Percentiles rank a stretch among this genome's conserved stretches.
Evolutionary conservation across 176 grass and related monocot species (phyloP).

Genomic region (Areca catechu): DNA sequence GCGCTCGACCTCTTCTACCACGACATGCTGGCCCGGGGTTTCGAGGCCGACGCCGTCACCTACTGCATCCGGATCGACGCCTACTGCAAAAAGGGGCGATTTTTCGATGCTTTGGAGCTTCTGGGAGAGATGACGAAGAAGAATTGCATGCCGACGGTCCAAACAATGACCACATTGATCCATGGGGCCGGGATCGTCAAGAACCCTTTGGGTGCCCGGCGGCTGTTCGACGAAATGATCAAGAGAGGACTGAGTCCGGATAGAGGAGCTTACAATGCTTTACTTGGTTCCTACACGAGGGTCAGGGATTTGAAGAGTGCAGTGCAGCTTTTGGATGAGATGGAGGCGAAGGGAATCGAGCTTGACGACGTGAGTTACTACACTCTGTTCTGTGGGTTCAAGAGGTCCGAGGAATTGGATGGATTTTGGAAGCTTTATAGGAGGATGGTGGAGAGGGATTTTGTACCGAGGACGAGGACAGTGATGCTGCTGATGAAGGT

Average conservation of each 20-base stretch:
- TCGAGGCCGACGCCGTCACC: slow-evolving; percentile 53
- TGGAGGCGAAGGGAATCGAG: slow-evolving; percentile 44
- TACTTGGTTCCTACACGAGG: slow-evolving; percentile 59
- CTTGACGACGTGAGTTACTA: slow-evolving; percentile 76
- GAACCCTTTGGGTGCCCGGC: slow-evolving; percentile 23
- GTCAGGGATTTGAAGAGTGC: slow-evolving; percentile 47
- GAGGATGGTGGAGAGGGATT: slow-evolving; percentile 49
- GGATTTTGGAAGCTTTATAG: slow-evolving; percentile 66
- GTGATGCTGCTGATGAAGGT: slow-evolving; percentile 82
- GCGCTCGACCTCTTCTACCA: slow-evolving; percentile 86
- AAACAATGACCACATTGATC: slow-evolving; percentile 67
- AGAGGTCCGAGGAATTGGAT: slow-evolving; percentile 46
- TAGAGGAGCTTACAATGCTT: slow-evolving; percentile 54
- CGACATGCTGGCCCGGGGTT: slow-evolving; percentile 57
- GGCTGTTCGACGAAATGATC: slow-evolving; percentile 67
- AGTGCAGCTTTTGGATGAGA: slow-evolving; percentile 49
- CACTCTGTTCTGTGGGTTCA: slow-evolving; percentile 70
- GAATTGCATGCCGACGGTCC: slow-evolving; percentile 45
- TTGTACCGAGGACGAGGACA: slow-evolving; percentile 60
- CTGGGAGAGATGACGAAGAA: slow-evolving; percentile 55
- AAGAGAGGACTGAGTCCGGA: slow-evolving; percentile 42
- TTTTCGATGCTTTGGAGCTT: slow-evolving; percentile 51
- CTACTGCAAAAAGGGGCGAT: slow-evolving; percentile 60
- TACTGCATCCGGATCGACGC: slow-evolving; percentile 77
- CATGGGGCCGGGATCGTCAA: slow-evolving; percentile 63